Conservation (phyloP, 345 rosid genomes). For the Dovyalis caffra region DNA sequence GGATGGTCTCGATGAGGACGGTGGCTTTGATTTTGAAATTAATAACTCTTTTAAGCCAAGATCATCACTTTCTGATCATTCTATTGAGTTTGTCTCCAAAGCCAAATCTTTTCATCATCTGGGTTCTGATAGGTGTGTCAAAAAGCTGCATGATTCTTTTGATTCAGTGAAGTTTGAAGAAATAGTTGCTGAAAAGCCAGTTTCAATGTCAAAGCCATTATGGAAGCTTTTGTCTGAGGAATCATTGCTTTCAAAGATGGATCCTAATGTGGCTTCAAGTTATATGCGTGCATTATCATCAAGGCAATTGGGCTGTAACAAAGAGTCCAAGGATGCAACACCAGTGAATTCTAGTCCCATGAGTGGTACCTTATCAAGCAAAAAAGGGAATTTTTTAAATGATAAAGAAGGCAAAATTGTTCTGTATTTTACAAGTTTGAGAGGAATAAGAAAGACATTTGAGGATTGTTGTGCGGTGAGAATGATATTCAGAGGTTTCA, state of each 20-base stretch:
- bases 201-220: constrained; percentile 43
- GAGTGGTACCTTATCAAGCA: constrained; percentile 19
- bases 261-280: constrained; percentile 58
- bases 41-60: constrained; percentile 17
- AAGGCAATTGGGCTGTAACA: constrained; percentile 40
- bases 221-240: constrained; percentile 82
- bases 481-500: constrained; percentile 39
- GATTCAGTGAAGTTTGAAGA: constrained; percentile 19
- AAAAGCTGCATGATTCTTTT: constrained; percentile 32
- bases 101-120: constrained; percentile 27
- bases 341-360: constrained; percentile 32
- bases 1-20: constrained; percentile 79
- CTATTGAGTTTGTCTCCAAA: constrained; percentile 7
- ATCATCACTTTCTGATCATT: constrained; percentile 7
- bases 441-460: constrained; percentile 43
- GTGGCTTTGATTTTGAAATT: constrained; percentile 38
- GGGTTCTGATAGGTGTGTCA: constrained; percentile 24
- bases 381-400: constrained; percentile 13
- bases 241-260: constrained; percentile 58
- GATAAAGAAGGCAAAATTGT: constrained; percentile 44
- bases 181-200: constrained; percentile 10
- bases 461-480: constrained; percentile 46
- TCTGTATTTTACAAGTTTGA: constrained; percentile 60
- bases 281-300: constrained; percentile 69
- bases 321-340: constrained; percentile 13